Evolutionary conservation across 306 rosid species (phyloP).

Genomic region (Quercus robur): DNA sequence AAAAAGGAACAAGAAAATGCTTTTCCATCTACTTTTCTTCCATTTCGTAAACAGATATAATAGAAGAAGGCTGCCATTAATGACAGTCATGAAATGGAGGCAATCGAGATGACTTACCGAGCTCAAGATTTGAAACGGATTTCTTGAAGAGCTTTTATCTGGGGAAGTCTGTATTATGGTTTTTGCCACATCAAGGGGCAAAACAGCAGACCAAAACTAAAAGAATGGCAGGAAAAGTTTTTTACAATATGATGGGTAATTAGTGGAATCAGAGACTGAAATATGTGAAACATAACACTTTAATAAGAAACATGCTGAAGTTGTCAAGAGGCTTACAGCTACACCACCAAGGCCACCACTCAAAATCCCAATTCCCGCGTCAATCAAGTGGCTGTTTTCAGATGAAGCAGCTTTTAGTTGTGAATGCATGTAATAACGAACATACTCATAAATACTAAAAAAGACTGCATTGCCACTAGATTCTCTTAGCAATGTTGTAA

Average conservation of each 20-base stretch:
- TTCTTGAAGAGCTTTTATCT: slow-evolving; percentile 48
- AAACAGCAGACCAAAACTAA: slow-evolving; percentile 88
- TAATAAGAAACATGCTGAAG: slow-evolving; percentile 13
- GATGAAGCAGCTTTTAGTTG: slow-evolving; percentile 46
- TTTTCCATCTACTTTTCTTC: neutral
- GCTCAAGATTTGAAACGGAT: slow-evolving; percentile 68
- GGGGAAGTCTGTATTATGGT: slow-evolving; percentile 83
- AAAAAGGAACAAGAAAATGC: neutral
- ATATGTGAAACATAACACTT: neutral
- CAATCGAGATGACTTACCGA: slow-evolving; percentile 40
- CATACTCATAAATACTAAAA: slow-evolving; percentile 68
- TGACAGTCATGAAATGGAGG: slow-evolving; percentile 10
- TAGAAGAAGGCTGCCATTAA: neutral
- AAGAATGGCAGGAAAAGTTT: slow-evolving; percentile 17
- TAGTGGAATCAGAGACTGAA: slow-evolving; percentile 1
- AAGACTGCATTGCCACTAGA: slow-evolving; percentile 64
- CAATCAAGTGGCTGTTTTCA: slow-evolving; percentile 51
- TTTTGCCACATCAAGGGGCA: slow-evolving; percentile 94
- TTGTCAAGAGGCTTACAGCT: slow-evolving; percentile 57
- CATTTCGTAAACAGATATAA: neutral
- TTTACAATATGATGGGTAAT: neutral
- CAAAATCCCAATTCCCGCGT: slow-evolving; percentile 77
- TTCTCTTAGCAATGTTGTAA: slow-evolving; percentile 76
- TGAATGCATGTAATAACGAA: slow-evolving; percentile 75
- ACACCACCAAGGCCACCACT: slow-evolving; percentile 85